phyloP scores from a whole-genome alignment of 257 asterid species.

The Rehmannia glutinosa region DNA sequence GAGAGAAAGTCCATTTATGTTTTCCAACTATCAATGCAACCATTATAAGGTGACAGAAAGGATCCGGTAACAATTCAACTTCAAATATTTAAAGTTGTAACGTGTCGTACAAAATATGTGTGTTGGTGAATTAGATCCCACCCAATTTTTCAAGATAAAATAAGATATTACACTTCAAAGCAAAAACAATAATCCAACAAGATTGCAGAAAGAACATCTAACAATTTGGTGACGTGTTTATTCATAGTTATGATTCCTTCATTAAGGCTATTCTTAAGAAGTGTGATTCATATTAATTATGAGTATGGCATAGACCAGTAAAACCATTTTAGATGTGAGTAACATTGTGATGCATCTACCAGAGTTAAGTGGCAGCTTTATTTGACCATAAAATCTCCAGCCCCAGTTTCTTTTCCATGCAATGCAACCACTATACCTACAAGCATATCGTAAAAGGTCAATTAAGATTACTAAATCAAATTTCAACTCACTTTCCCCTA shows the following conservation, averaged over 20 bases:
- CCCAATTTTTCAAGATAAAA: too few species aligned
- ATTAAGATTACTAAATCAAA: neutral
- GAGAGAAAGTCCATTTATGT: too few species aligned
- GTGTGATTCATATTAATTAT: neutral
- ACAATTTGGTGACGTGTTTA: neutral
- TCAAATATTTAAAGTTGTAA: too few species aligned
- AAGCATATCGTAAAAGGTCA: slow-evolving; percentile 17
- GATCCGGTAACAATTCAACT: too few species aligned
- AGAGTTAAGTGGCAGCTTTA: slow-evolving; percentile 51
- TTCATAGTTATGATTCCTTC: too few species aligned
- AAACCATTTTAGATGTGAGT: neutral
- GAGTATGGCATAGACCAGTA: neutral
- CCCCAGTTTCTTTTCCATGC: slow-evolving; percentile 81
- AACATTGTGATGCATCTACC: slow-evolving; percentile 38
- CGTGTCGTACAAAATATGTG: too few species aligned
- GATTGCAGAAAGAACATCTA: slow-evolving; percentile 8
- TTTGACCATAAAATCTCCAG: slow-evolving; percentile 91
- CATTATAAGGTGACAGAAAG: too few species aligned
- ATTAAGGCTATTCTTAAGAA: too few species aligned
- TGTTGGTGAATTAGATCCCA: too few species aligned
- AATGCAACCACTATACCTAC: slow-evolving; percentile 79
- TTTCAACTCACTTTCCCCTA: neutral
- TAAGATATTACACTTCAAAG: neutral
- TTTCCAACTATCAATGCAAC: too few species aligned
- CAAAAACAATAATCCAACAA: too few species aligned